Base-by-base conservation (phyloP, 345 rosid genomes). In the Crucihimalaya himalaica region DNA sequence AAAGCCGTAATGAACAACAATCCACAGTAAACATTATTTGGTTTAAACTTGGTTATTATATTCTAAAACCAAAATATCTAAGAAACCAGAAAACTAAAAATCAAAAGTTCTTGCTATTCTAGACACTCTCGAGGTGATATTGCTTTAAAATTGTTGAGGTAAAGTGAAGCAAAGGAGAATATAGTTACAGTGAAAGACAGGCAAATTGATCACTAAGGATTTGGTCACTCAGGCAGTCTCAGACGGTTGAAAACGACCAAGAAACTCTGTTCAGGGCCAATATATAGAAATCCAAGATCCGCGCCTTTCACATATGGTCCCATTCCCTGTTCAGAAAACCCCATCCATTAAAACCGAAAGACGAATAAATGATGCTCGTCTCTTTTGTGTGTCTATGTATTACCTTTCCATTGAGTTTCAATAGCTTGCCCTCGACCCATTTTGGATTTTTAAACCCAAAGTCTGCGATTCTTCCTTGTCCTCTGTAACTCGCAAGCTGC, bases 351-450 rank as follows among this genome's bases (percentile, higher is more conserved):
- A 48, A 67, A 61, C 31, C 8, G 1, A 31, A 54, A 69, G 48
- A 23, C 20, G 5, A 58, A 28, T 23, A 39, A 20, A 47, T 25
- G 27, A 55, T 5, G 40, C 10, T 60, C 19, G 4, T 8, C 35
- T 75, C 70, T 62, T 23, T 70, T 52, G 15, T 23, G 29, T 68
- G 53, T 48, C 51, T 7, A 28, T 63, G 15, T 6, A 13, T 77
- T 82, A 93, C 97, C 96, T 85, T 88, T 76, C 98, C 98, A 76
- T 78, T 86, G 42, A 94, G 87, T 79, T 88, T 89, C 61, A 94
- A 85, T 74, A 94, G 93, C 83, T 87, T 91, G 25, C 98, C 97
- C 19, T 85, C 93, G 9, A 94, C 97, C 98, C 98, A 94, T 72
- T 74, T 81, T 13, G 97, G 96, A 77, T 90, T 89, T 55, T 72